Evolutionary conservation across 2,329 filamentous ascomycete species (phyloP), one percentile per base, ranked within the genome.

Genomic region (Pseudogymnoascus sp.): DNA sequence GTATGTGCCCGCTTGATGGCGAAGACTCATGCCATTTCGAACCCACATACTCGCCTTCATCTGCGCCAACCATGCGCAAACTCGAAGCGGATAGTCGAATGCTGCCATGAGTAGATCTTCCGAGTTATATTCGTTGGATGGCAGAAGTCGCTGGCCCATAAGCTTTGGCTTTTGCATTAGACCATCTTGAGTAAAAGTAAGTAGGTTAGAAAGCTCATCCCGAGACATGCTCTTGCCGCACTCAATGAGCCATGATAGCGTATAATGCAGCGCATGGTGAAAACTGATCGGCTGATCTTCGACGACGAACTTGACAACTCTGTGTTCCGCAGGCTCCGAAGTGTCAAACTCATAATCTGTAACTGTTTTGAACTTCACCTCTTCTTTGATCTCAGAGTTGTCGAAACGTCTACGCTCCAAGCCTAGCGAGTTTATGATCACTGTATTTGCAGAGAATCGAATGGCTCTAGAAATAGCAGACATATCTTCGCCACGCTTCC

Each of bases 31-130:
- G 2, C 94, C 94, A 71, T 99, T 99, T 61, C 94, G 86, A 65
- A 99, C 93, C 94, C 95, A 99, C 86, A 97, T 96, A 59, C 92
- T 90, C 16, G 93, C 92, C 73, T 96, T 96, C 86, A 99, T 97
- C 76, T 99, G 95, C 5, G 94, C 90, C 33, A 99, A 79, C 94
- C 94, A 99, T 18, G 91, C 92, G 72, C 92, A 97, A 0, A 97
- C 92, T 59, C 95, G 84, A 3, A 99, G 79, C 0, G 95, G 93
- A 69, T 90, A 96, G 73, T 99, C 94, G 69, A 99, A 96, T 59
- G 92, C 85, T 1, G 89, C 87, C 72, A 96, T 86, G 20, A 96
- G 78, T 69, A 92, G 87, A 71, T 96, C 91, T 68, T 96, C 89
- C 0, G 87, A 77, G 0, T 77, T 78, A 65, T 83, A 81, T 14